Evolutionary conservation across 192 early-diverging fungal genomes (phyloP), one percentile per base, ranked within the genome.

Genomic region (Backusella tarrabulga): DNA sequence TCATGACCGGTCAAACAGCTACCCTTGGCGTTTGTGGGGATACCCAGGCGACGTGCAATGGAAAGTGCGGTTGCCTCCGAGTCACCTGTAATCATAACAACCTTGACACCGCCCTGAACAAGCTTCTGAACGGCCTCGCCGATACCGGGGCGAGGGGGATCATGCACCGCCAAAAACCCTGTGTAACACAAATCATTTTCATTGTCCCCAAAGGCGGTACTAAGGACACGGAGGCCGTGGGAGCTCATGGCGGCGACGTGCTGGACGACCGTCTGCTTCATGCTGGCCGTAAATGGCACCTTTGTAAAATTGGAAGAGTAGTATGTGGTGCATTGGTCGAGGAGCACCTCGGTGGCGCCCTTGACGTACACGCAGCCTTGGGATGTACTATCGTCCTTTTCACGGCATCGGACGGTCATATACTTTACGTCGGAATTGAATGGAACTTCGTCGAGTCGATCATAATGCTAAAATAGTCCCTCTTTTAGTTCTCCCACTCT

Each of bases 21-120:
- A 74, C 83, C 83, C 67, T 76, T 86, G 75, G 84, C 82, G 42
- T 86, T 88, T n/a, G 89, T 81, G 5, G 90, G 92, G 50, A 99
- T 96, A 29, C 96, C 95, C 36, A 97, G 87, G 73, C 91, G 87
- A 50, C 91, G 88, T 1, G 97, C 95, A 83, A 99, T 97, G 2
- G 96, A 92, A 19, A 92, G 79, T 0, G 97, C 97, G 0, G 97
- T 99, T 14, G 89, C 94, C 73, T 92, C 94, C 29, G 95, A 94
- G 82, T 99, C 98, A 72, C 98, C 98, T 0, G 98, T 99, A 38
- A 99, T 96, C 97, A 99, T 98, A n/a, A 97, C 87, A 1, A 96
- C 88, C 76, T 93, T 91, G 17, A 99, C 95, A 34, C 95, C 95
- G 60, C 94, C 93, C 17, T 86, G 75, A 68, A 92, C 83, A 54